phyloP scores from a whole-genome alignment of 495 filamentous ascomycete genomes.

The Rostrohypoxylon terebratum region DNA sequence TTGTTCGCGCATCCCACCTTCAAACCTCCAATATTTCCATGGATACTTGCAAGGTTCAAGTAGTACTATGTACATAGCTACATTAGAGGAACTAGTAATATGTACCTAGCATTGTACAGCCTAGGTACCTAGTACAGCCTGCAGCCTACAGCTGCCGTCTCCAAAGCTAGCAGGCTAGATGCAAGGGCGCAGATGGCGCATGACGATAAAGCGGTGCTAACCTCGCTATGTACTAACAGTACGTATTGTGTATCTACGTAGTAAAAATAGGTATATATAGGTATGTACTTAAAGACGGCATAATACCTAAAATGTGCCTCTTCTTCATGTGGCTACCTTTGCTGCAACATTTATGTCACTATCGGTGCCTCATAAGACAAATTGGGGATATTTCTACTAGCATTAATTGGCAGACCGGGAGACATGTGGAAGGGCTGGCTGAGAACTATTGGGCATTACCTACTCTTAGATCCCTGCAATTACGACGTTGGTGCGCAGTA shows the following conservation, averaged over 20 bases:
- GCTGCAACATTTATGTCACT: constrained; percentile 9
- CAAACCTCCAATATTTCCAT: constrained; percentile 1
- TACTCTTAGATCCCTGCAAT: constrained; percentile 17
- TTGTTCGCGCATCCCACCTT: constrained; percentile 15
- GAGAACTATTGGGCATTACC: constrained; percentile 30
- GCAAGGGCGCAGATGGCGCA: constrained; percentile 36
- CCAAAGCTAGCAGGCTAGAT: constrained; percentile 9
- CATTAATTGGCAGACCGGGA: neutral
- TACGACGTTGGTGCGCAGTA: no score
- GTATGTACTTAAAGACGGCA: neutral
- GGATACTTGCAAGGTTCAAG: neutral
- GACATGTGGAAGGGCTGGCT: constrained; percentile 24
- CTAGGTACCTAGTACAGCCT: neutral
- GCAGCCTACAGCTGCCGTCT: constrained; percentile 3
- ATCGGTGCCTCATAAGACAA: constrained; percentile 8
- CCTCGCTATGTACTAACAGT: neutral
- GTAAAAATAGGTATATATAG: neutral
- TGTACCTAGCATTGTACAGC: neutral
- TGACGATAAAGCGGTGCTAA: constrained; percentile 28
- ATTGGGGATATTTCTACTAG: neutral
- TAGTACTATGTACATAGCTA: neutral
- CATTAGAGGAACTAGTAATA: no score
- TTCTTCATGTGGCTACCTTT: neutral
- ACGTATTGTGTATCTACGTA: neutral
- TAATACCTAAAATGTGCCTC: no score